A percentile compares a stretch with the other conserved stretches of the same genome.
Evolutionary conservation across 768 basidiomycete genomes (phyloP).

Genomic region (Pisolithus microcarpus): DNA sequence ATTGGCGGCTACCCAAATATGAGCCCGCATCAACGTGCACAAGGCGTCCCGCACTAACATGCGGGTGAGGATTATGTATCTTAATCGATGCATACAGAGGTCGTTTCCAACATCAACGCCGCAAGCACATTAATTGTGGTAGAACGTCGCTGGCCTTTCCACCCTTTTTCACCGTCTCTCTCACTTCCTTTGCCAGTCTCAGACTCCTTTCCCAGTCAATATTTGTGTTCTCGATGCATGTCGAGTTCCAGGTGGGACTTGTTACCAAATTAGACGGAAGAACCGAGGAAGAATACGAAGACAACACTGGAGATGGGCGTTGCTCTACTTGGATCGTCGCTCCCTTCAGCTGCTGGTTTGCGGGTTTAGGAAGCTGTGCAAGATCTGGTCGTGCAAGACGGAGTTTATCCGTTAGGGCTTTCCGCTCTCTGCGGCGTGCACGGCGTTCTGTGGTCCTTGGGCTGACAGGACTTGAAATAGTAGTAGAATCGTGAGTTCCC

Average conservation of each 20-base stretch:
- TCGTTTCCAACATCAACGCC: slow-evolving; percentile 6
- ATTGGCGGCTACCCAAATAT: too few relatives aligned
- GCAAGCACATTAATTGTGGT: slow-evolving; percentile 21
- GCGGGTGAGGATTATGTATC: too few relatives aligned
- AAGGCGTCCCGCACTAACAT: too few relatives aligned
- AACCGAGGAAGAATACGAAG: neutral
- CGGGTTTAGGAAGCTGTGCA: slow-evolving; percentile 24
- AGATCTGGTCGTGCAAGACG: slow-evolving; percentile 39
- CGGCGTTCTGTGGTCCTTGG: slow-evolving; percentile 16
- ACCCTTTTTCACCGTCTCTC: slow-evolving; percentile 15
- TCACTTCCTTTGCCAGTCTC: slow-evolving; percentile 16
- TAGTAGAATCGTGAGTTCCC: neutral
- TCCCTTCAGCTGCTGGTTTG: slow-evolving; percentile 13
- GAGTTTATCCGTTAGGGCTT: slow-evolving; percentile 32
- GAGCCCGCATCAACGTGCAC: too few relatives aligned
- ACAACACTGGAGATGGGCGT: neutral
- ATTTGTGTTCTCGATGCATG: slow-evolving; percentile 6
- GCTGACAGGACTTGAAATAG: slow-evolving; percentile 1
- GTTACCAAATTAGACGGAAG: too few relatives aligned
- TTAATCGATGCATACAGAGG: too few relatives aligned
- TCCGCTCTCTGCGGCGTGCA: slow-evolving; percentile 14
- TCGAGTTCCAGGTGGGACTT: too few relatives aligned
- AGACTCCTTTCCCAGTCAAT: slow-evolving; percentile 25
- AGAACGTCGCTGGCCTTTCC: slow-evolving; percentile 16
- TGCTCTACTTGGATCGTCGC: neutral